Percentiles rank a stretch among this genome's conserved stretches.
These are phyloP conservation scores for Sporothrix variecibatus DNA, from an alignment of 2,329 filamentous ascomycete genomes.

Conservation along the genomic window DNA sequence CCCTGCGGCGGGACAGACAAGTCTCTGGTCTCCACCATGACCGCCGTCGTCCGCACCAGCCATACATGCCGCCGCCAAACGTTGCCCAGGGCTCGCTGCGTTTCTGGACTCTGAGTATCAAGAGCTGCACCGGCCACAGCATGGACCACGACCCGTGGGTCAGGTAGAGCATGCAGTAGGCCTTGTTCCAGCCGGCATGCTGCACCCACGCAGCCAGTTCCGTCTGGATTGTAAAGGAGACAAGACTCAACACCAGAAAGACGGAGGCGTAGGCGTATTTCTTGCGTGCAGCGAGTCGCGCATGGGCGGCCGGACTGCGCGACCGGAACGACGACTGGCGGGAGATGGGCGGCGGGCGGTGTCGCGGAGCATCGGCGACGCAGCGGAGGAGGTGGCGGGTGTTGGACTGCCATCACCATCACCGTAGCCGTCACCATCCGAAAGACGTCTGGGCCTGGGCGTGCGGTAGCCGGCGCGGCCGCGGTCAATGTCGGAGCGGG, in stretches of 20 bases:
- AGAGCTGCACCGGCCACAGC: conserved; percentile 82
- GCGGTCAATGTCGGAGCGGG: conserved; percentile 19
- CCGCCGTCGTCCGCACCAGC: conserved; percentile 55
- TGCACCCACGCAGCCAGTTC: conserved; percentile 96
- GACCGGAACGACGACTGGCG: conserved; percentile 73
- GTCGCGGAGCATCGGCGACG: neutral
- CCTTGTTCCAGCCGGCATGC: conserved; percentile 92
- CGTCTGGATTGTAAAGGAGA: conserved; percentile 91
- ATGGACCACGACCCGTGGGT: conserved; percentile 93
- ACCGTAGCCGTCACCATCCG: neutral
- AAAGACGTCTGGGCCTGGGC: neutral
- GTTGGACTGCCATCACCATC: neutral
- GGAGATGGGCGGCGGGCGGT: conserved; percentile 33
- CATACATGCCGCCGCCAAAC: conserved; percentile 74
- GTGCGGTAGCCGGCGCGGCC: conserved; percentile 24
- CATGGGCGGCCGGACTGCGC: conserved; percentile 67
- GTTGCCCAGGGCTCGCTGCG: conserved; percentile 74
- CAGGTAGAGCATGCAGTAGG: conserved; percentile 99
- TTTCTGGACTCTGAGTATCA: conserved; percentile 78
- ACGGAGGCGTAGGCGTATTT: conserved; percentile 86
- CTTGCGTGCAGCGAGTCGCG: conserved; percentile 64
- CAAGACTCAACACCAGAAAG: conserved; percentile 78
- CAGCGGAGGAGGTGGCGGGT: neutral
- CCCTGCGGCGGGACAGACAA: conserved; percentile 53
- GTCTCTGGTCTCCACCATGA: conserved; percentile 83